phyloP scores from a whole-genome alignment of 495 filamentous ascomycete genomes.

The Aspergillus hancockii region DNA sequence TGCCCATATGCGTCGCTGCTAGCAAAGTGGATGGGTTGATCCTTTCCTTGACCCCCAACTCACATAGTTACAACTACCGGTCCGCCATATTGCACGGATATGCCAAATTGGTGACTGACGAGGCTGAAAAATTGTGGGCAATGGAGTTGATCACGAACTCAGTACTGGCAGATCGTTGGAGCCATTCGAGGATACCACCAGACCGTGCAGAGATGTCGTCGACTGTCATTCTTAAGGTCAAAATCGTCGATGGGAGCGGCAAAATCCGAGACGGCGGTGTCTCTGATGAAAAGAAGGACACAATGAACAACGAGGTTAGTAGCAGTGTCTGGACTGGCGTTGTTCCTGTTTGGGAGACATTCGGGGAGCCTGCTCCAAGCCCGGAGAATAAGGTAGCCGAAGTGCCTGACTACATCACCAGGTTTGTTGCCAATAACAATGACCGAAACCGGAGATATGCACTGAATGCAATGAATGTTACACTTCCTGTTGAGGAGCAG shows the following conservation, averaged over 20 bases:
- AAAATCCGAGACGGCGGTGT: constrained; percentile 74
- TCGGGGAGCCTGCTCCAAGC: constrained; percentile 70
- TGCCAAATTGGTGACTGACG: constrained; percentile 64
- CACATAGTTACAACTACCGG: constrained; percentile 88
- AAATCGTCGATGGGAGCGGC: constrained; percentile 69
- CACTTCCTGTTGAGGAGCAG: constrained; percentile 40
- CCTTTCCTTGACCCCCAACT: constrained; percentile 73
- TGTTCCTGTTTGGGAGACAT: constrained; percentile 66
- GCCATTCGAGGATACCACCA: constrained; percentile 69
- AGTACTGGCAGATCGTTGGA: constrained; percentile 69
- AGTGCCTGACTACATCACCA: constrained; percentile 64
- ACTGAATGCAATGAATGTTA: constrained; percentile 39
- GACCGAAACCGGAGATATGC: constrained; percentile 53
- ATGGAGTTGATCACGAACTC: constrained; percentile 81
- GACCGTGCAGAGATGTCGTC: constrained; percentile 73
- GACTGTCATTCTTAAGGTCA: constrained; percentile 73
- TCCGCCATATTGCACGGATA: constrained; percentile 78
- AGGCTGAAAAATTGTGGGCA: constrained; percentile 76
- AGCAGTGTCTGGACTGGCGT: constrained; percentile 77
- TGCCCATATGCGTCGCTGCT: constrained; percentile 66
- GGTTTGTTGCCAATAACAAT: constrained; percentile 59
- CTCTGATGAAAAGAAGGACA: constrained; percentile 70
- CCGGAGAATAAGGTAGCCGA: constrained; percentile 58
- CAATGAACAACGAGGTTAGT: constrained; percentile 58
- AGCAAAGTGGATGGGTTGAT: constrained; percentile 75